Base-by-base conservation (phyloP, 1,284 basidiomycete species). In the Melanopsichium pennsylvanicum region DNA sequence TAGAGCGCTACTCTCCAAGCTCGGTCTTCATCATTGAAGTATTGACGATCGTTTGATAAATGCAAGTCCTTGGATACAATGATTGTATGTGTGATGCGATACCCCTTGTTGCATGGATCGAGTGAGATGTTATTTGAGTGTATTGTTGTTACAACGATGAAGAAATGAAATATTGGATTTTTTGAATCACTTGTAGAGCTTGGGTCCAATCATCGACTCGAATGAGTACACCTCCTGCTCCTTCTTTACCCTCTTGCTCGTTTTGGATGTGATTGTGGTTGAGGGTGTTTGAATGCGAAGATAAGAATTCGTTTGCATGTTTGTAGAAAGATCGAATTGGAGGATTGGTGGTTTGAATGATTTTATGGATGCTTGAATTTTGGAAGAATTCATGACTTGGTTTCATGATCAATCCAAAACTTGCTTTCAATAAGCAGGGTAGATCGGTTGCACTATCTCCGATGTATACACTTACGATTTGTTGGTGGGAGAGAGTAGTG, bases 361-460 rank as follows among this genome's bases (percentile, higher is more conserved):
- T 37, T 18, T 48, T 36, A 4, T n/a, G n/a, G 9, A 71, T 39
- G 7, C 33, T 41, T 8, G 40, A 38, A 9, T 16, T 22, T 4
- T 57, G 44, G n/a, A 45, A 62, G n/a, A 7, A 29, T 15, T 38
- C 33, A 4, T 32, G 26, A 5, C 37, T 46, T 2, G 21, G 13
- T 10, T 75, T 74, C 31, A 80, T 64, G 15, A 80, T 19, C 33
- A 80, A 31, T 3, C 77, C 79, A n/a, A 67, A 56, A 10, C 67
- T n/a, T 10, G 74, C 76, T 18, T 57, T 51, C 12, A 79, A 21
- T 12, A 80, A 42, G 32, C 72, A 70, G 0, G 69, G 67, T 4
- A 78, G 62, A 41, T 80, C 79, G 5, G 78, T 79, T 18, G 52
- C 51, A 21, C 72, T 72, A 39, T 80, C 79, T 15, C 79, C 79